Evolutionary conservation across 495 filamentous ascomycete genomes (phyloP).

Genomic region (Hypoxylon rickii): DNA sequence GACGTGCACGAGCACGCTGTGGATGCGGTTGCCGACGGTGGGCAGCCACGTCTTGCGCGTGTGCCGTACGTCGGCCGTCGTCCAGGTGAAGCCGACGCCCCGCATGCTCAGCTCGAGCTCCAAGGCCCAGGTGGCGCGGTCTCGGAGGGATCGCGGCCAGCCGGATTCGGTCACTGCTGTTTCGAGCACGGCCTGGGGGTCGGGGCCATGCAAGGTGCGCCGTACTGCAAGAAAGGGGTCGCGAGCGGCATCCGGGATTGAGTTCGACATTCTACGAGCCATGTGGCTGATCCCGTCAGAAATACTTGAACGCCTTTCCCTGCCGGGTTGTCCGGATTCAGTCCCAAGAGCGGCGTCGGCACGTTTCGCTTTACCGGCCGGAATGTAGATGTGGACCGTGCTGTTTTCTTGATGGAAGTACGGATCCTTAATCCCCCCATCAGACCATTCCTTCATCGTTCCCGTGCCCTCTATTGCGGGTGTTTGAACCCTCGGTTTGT

Average conservation of each 20-base stretch:
- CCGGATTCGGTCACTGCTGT: constrained; percentile 20
- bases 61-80: constrained; percentile 29
- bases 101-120: constrained; percentile 31
- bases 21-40: constrained; percentile 11
- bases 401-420: background rate
- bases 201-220: constrained; percentile 9
- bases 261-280: constrained; percentile 12
- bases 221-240: constrained; percentile 10
- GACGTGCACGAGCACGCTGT: constrained; percentile 16
- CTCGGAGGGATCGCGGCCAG: constrained; percentile 14
- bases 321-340: background rate
- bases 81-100: constrained; percentile 26
- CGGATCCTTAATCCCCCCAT: constrained; percentile 16
- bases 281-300: background rate
- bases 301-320: constrained; percentile 6
- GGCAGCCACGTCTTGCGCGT: constrained; percentile 25
- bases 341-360: background rate
- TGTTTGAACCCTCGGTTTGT: constrained; percentile 9
- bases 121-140: constrained; percentile 27
- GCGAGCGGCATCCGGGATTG: constrained; percentile 12
- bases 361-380: background rate
- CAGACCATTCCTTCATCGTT: constrained; percentile 8
- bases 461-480: background rate
- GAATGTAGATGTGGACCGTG: background rate
- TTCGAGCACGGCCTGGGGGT: constrained; percentile 16